Evolutionary conservation across 2,329 filamentous ascomycete genomes (phyloP).

Genomic region (Paecilomyces fulvus): DNA sequence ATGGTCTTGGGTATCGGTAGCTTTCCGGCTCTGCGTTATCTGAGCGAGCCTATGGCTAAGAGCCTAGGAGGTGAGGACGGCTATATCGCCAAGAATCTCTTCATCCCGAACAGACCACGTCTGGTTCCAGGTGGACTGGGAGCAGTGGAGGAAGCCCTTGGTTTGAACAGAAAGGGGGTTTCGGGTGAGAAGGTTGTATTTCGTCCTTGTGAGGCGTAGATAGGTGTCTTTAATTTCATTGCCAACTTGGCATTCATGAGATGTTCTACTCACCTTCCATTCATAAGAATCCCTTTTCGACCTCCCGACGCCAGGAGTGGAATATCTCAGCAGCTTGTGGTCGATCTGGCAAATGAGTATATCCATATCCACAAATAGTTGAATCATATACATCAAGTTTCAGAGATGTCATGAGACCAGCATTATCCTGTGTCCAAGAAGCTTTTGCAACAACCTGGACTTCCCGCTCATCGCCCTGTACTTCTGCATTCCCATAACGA

Average conservation of each 20-base stretch:
- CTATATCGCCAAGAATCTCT: conserved; percentile 21
- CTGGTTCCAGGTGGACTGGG: conserved; percentile 21
- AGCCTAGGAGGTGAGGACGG: conserved; percentile 15
- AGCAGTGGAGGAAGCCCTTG: conserved; percentile 1
- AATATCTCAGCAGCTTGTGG: no score
- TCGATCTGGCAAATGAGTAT: no score
- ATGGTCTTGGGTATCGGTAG: conserved; percentile 17
- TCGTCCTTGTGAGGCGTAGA: background rate
- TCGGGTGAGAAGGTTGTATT: background rate
- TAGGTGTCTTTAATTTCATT: background rate
- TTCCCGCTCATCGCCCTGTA: no score
- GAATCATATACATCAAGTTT: no score
- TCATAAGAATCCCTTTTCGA: no score
- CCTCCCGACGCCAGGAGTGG: no score
- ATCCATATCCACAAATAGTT: no score
- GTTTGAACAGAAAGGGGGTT: background rate
- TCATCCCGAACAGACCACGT: conserved; percentile 18
- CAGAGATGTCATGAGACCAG: no score
- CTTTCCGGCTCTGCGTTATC: conserved; percentile 14
- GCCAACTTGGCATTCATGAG: background rate
- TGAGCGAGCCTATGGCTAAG: conserved; percentile 21
- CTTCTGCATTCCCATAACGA: no score
- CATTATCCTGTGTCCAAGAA: no score
- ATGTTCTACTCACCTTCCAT: no score
- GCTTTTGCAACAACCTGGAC: no score